Base-by-base conservation (phyloP, 2,329 filamentous ascomycete genomes). In the Fusarium pseudoanthophilum region DNA sequence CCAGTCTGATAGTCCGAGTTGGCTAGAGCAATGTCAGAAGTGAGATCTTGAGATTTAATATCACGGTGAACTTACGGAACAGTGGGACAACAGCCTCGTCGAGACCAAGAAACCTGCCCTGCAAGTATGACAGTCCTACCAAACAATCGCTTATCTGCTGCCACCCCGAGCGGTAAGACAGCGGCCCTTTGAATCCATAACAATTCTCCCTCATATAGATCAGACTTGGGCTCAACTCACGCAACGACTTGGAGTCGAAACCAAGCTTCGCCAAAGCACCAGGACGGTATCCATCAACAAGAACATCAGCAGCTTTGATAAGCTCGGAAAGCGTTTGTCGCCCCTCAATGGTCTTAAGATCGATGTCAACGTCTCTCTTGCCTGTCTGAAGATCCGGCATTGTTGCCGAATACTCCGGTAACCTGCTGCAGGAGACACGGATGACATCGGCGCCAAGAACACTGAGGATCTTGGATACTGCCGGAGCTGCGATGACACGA, bases 1-100 rank as follows among this genome's bases (percentile, higher is more conserved):
- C 55, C 55, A 13, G 55, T 48, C 55, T 57, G 55, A 16, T 57
- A 57, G 20, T 57, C 55, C 14, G 55, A 57, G 39, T 57, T 57
- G 18, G 55, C 55, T 57, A 5, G n/a, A 2, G 3, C 13, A 11
- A 18, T 26, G n/a, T 57, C 42, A 57, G 40, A 28, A 24, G 11
- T 5, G 16, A 7, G 21, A 10, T 8, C 4, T n/a, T 20, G 15
- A 13, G 18, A 21, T 21, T 9, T 9, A 9, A 9, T 7, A 21
- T 15, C 4, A 16, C 15, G 7, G 21, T 24, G 1, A 7, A 48
- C 55, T 57, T 57, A 57, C 55, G 55, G 7, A 57, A 32, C 0
- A 57, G 55, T 21, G 55, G 55, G 34, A 57, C 39, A 21, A 57
- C 55, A n/a, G 55, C n/a, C 39, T 57, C 55, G 15, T 57, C 30